Conservation (phyloP, 495 filamentous ascomycete genomes). For the Penicillium tannophilum region DNA sequence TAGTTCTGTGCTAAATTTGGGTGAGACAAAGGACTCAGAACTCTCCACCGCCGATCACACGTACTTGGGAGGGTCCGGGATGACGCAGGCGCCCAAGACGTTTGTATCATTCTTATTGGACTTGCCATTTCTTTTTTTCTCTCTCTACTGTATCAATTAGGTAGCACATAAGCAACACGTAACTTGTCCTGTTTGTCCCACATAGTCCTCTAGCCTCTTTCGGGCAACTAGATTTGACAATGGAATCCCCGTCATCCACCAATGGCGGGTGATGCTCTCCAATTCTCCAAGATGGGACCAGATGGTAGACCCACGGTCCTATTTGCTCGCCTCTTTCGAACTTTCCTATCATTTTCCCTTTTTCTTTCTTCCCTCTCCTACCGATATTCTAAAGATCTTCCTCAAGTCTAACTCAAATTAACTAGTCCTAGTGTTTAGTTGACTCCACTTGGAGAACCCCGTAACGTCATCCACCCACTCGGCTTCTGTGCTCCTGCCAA, state of each 20-base stretch:
- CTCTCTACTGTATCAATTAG: not conserved
- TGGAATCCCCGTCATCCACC: not conserved
- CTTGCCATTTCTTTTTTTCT: not conserved
- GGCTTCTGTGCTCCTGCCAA: conserved; percentile 9
- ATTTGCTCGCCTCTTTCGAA: not conserved
- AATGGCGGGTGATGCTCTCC: not conserved
- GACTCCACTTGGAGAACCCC: not conserved
- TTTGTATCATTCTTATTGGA: not conserved
- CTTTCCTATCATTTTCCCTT: not conserved
- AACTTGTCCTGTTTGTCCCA: not conserved
- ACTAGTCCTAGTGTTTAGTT: not conserved
- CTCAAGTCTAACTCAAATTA: not conserved
- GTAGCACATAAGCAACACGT: not conserved
- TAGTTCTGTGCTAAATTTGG: conserved; percentile 9
- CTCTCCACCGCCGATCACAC: conserved; percentile 6
- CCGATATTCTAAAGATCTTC: not conserved
- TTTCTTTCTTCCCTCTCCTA: not conserved
- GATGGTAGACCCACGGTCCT: not conserved
- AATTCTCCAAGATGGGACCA: not conserved
- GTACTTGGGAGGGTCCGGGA: conserved; percentile 1
- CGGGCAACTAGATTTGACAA: not conserved
- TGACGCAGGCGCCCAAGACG: not conserved
- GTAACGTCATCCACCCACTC: conserved; percentile 7
- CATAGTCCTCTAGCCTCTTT: not conserved
- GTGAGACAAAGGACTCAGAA: conserved; percentile 4